Percentiles rank a stretch among this genome's conserved stretches.
These are phyloP conservation scores for Voacanga thouarsii DNA, from an alignment of 257 asterid species.

Conservation along the genomic window DNA sequence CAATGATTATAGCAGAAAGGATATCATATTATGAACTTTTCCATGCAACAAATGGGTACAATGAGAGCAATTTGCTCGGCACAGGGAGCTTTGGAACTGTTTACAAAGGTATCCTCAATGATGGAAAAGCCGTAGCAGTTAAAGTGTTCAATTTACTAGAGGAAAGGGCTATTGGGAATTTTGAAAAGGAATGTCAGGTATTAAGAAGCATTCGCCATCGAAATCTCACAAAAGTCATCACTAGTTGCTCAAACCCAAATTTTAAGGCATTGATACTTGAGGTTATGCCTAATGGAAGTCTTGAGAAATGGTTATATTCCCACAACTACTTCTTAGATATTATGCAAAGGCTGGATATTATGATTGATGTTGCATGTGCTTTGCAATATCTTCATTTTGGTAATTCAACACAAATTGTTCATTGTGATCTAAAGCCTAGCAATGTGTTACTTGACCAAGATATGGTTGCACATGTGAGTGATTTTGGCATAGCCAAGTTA, in stretches of 20 bases:
- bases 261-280: slow-evolving; percentile 6
- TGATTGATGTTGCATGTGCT: slow-evolving; percentile 1
- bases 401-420: not conserved
- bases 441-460: too few species aligned
- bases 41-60: too few species aligned
- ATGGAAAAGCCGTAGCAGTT: not conserved
- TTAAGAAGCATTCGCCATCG: not conserved
- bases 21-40: too few species aligned
- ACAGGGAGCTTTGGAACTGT: too few species aligned
- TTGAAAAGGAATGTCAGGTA: not conserved
- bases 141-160: slow-evolving; percentile 1
- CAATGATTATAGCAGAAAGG: too few species aligned
- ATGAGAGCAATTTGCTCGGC: too few species aligned
- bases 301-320: slow-evolving; percentile 3
- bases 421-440: not conserved
- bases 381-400: slow-evolving; percentile 9
- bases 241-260: not conserved
- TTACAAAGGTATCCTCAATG: not conserved
- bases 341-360: not conserved
- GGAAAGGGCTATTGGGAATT: not conserved
- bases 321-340: not conserved
- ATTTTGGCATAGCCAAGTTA: slow-evolving; percentile 4
- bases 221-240: too few species aligned
- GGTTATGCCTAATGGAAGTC: not conserved
- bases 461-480: not conserved